Conservation (phyloP, 331 rosid genomes). For the Quercus tomentella region DNA sequence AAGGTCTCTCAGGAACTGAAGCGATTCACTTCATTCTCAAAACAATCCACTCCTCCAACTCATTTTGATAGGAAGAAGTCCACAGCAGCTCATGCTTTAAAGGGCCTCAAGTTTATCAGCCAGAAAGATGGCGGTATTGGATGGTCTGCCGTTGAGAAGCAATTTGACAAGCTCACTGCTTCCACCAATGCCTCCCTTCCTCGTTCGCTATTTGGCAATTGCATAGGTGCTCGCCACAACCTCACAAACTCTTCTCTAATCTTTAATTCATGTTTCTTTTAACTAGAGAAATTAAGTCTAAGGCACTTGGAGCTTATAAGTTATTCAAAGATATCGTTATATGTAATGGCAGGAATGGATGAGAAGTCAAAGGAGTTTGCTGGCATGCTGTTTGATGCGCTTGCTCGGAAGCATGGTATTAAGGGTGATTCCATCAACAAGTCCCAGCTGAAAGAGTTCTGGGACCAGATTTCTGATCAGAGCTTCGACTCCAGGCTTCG, state of each 20-base stretch:
- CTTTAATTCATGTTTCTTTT: not conserved
- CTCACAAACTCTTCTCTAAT: not conserved
- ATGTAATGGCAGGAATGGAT: constrained; percentile 50
- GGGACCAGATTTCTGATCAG: constrained; percentile 66
- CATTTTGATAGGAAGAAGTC: constrained; percentile 43
- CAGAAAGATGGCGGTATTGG: constrained; percentile 41
- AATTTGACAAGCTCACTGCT: constrained; percentile 41
- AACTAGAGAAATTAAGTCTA: not conserved
- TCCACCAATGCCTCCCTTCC: constrained; percentile 47
- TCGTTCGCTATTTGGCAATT: constrained; percentile 47
- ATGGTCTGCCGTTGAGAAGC: constrained; percentile 52
- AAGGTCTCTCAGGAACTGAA: constrained; percentile 38
- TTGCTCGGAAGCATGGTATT: constrained; percentile 46
- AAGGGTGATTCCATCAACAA: constrained; percentile 44
- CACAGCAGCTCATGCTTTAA: constrained; percentile 51
- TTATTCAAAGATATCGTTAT: constrained; percentile 5
- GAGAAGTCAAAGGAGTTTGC: constrained; percentile 66
- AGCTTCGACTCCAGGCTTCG: constrained; percentile 66
- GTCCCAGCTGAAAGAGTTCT: constrained; percentile 58
- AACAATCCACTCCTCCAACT: constrained; percentile 21
- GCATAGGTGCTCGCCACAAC: constrained; percentile 38
- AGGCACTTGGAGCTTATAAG: not conserved
- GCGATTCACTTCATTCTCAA: constrained; percentile 54
- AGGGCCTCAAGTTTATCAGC: constrained; percentile 66
- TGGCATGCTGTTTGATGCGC: constrained; percentile 62